Conservation (phyloP, 1,284 basidiomycete genomes). For the Leccinum solheimii region DNA sequence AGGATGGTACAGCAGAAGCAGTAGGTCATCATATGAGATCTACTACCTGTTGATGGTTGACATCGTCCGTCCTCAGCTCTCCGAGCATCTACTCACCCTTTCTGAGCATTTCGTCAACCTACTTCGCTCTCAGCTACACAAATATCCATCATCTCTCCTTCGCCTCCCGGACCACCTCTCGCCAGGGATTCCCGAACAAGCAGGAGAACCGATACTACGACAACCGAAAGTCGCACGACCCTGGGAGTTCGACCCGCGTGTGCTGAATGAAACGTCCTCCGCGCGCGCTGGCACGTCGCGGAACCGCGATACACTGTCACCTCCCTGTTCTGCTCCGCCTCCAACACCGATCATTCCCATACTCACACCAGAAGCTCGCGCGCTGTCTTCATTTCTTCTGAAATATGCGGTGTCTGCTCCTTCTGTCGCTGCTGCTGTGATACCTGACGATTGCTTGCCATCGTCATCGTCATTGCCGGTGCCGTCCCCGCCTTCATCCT, state of each 20-base stretch:
- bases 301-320: not conserved
- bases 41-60: not conserved
- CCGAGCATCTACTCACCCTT: slow-evolving; percentile 42
- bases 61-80: slow-evolving; percentile 37
- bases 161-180: slow-evolving; percentile 28
- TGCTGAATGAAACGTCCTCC: not conserved
- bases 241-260: slow-evolving; percentile 26
- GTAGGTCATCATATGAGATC: slow-evolving; percentile 33
- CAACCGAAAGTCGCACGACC: slow-evolving; percentile 32
- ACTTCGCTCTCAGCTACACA: slow-evolving; percentile 31
- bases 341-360: slow-evolving; percentile 82
- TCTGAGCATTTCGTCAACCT: slow-evolving; percentile 40
- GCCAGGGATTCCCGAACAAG: not conserved
- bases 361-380: slow-evolving; percentile 71
- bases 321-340: slow-evolving; percentile 5
- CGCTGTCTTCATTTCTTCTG: slow-evolving; percentile 67
- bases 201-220: not conserved
- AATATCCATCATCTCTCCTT: slow-evolving; percentile 27
- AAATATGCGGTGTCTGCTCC: slow-evolving; percentile 22
- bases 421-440: not conserved
- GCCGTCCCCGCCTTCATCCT: not conserved
- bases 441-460: not conserved
- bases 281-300: not conserved
- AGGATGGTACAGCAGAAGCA: slow-evolving; percentile 62
- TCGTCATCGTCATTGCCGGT: not conserved